A percentile compares a stretch with the other conserved stretches of the same genome.
Evolutionary conservation across 2,329 filamentous ascomycete species (phyloP).

Genomic region (Epichloe baconii): DNA sequence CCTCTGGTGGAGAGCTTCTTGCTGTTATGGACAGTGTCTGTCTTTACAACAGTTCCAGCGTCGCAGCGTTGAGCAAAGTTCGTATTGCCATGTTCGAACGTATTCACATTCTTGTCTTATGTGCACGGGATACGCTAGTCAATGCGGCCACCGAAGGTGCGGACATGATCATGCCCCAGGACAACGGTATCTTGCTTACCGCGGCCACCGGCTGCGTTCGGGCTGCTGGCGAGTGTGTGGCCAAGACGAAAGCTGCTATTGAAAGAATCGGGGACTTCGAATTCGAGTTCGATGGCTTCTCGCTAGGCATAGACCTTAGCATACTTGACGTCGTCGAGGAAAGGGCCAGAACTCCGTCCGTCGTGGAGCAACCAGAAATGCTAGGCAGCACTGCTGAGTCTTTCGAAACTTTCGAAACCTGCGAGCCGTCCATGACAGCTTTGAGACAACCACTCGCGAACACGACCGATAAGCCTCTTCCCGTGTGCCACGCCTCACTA

Average conservation of each 20-base stretch:
- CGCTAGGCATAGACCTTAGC: conserved; percentile 42
- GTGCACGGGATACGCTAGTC: conserved; percentile 66
- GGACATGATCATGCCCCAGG: conserved; percentile 67
- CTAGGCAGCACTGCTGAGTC: conserved; percentile 28
- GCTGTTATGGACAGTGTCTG: conserved; percentile 72
- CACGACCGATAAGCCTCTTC: conserved; percentile 53
- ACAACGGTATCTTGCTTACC: conserved; percentile 60
- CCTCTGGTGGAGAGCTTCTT: conserved; percentile 67
- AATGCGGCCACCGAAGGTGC: conserved; percentile 57
- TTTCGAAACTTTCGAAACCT: conserved; percentile 23
- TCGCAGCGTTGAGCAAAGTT: conserved; percentile 52
- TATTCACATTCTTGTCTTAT: conserved; percentile 67
- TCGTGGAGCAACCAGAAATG: conserved; percentile 23
- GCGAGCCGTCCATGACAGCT: conserved; percentile 21
- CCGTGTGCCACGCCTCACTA: conserved; percentile 45
- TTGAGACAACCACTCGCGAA: conserved; percentile 24
- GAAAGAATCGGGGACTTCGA: conserved; percentile 88
- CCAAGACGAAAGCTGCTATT: conserved; percentile 72
- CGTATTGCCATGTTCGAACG: conserved; percentile 67
- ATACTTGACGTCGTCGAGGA: conserved; percentile 33
- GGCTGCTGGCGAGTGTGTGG: conserved; percentile 81
- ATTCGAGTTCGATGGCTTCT: conserved; percentile 52
- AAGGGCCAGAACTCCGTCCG: conserved; percentile 18
- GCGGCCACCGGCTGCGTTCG: conserved; percentile 82
- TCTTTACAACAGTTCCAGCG: conserved; percentile 58